Conservation (phyloP, 208 protist species). For the Plasmodiophora brassicae region DNA sequence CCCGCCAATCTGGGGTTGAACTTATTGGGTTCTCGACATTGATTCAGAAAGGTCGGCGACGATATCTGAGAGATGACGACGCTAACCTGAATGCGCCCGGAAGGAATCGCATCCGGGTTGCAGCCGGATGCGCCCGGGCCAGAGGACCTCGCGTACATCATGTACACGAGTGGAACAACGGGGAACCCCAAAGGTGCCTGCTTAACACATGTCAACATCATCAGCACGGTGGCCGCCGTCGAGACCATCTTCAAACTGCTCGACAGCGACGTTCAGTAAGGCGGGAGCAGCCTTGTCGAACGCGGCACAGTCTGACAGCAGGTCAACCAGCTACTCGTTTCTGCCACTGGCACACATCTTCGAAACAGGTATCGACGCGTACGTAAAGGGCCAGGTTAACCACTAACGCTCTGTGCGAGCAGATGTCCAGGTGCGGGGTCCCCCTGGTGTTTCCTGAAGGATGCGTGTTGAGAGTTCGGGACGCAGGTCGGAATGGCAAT, state of each 20-base stretch:
- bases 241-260: slow-evolving; percentile 41
- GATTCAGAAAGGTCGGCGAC: no score
- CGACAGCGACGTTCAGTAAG: slow-evolving; percentile 46
- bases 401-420: no score
- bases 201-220: neutral
- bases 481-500: slow-evolving; percentile 34
- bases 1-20: neutral
- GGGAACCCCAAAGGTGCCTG: slow-evolving; percentile 24
- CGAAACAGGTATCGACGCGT: no score
- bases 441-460: no score
- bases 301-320: no score
- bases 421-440: slow-evolving; percentile 18
- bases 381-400: no score
- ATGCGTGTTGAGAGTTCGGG: no score
- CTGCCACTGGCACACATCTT: slow-evolving; percentile 74
- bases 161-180: slow-evolving; percentile 32
- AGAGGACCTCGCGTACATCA: neutral
- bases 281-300: no score
- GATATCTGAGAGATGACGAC: no score
- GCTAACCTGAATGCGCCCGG: no score
- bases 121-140: no score
- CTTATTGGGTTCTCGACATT: neutral
- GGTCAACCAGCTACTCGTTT: slow-evolving; percentile 66
- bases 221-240: neutral
- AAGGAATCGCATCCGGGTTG: no score